These are phyloP conservation scores for Chernovozyma sophiae-reginae DNA, from an alignment of 1,139 yeast genomes.

Conservation along the genomic window DNA sequence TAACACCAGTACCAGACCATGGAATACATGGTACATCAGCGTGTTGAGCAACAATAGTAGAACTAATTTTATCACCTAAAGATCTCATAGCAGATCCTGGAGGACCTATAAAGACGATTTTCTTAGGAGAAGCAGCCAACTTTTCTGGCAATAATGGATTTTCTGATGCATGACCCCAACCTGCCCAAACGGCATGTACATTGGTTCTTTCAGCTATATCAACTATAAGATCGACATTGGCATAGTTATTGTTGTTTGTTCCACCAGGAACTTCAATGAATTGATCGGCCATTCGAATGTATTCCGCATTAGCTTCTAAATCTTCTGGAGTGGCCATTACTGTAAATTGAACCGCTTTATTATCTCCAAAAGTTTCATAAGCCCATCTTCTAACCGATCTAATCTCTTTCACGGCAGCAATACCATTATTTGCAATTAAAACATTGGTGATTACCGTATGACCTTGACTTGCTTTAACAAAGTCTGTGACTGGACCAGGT, in stretches of 20 bases:
- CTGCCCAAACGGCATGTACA: slow-evolving; percentile 99
- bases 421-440: slow-evolving; percentile 96
- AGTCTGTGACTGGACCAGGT: slow-evolving; percentile 71
- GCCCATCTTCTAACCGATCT: slow-evolving; percentile 98
- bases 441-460: slow-evolving; percentile 91
- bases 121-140: slow-evolving; percentile 85
- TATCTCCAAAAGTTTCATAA: slow-evolving; percentile 95
- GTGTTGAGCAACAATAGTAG: slow-evolving; percentile 97
- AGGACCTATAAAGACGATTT: slow-evolving; percentile 91
- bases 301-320: slow-evolving; percentile 93
- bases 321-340: slow-evolving; percentile 99
- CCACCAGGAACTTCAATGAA: slow-evolving; percentile 99
- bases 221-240: slow-evolving; percentile 94
- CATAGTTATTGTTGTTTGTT: slow-evolving; percentile 95
- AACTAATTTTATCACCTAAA: slow-evolving; percentile 95
- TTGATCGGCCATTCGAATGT: slow-evolving; percentile 98
- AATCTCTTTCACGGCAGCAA: slow-evolving; percentile 97
- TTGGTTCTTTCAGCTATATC: slow-evolving; percentile 95
- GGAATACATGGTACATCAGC: slow-evolving; percentile 98
- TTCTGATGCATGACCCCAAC: slow-evolving; percentile 99
- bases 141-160: slow-evolving; percentile 92
- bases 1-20: slow-evolving; percentile 98
- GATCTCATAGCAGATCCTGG: slow-evolving; percentile 99
- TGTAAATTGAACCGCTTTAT: slow-evolving; percentile 86
- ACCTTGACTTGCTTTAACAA: slow-evolving; percentile 83